A percentile compares a stretch with the other conserved stretches of the same genome.
Evolutionary conservation across 2,329 filamentous ascomycete species (phyloP).

Genomic region (Hysterium pulicare): DNA sequence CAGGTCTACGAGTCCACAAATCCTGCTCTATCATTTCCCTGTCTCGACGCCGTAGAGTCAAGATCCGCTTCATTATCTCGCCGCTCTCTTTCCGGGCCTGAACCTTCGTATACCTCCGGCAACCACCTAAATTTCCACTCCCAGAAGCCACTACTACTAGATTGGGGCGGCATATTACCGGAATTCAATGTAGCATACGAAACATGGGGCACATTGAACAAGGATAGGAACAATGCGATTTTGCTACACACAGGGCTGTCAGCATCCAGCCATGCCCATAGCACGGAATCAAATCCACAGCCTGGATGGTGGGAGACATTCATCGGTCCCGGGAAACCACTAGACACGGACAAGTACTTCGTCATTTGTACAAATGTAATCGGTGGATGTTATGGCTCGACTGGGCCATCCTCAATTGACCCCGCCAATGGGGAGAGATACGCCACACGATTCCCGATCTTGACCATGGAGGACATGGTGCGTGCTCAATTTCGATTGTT

Average conservation of each 20-base stretch:
- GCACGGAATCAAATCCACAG: constrained; percentile 79
- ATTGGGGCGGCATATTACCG: constrained; percentile 91
- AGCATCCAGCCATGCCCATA: constrained; percentile 95
- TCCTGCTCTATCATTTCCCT: constrained; percentile 40
- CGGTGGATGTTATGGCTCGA: constrained; percentile 93
- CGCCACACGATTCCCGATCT: constrained; percentile 89
- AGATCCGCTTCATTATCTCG: constrained; percentile 68
- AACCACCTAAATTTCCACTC: constrained; percentile 77
- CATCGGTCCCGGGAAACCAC: constrained; percentile 78
- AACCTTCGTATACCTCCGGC: constrained; percentile 90
- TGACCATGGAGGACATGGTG: constrained; percentile 98
- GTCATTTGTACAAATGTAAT: constrained; percentile 96
- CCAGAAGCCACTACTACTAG: constrained; percentile 70
- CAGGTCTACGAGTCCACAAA: constrained; percentile 30
- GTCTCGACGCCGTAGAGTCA: constrained; percentile 41
- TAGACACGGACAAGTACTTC: constrained; percentile 90
- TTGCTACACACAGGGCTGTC: constrained; percentile 91
- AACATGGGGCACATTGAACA: constrained; percentile 81
- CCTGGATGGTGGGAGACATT: constrained; percentile 99
- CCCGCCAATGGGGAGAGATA: constrained; percentile 85
- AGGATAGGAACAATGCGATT: constrained; percentile 81
- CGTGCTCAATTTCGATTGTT: constrained; percentile 88
- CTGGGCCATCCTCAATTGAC: constrained; percentile 83
- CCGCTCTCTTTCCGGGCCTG: constrained; percentile 69
- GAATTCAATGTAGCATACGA: constrained; percentile 92